These are phyloP conservation scores for Pseudocercospora pini-densiflorae DNA, from an alignment of 2,329 filamentous ascomycete genomes.

Conservation along the genomic window DNA sequence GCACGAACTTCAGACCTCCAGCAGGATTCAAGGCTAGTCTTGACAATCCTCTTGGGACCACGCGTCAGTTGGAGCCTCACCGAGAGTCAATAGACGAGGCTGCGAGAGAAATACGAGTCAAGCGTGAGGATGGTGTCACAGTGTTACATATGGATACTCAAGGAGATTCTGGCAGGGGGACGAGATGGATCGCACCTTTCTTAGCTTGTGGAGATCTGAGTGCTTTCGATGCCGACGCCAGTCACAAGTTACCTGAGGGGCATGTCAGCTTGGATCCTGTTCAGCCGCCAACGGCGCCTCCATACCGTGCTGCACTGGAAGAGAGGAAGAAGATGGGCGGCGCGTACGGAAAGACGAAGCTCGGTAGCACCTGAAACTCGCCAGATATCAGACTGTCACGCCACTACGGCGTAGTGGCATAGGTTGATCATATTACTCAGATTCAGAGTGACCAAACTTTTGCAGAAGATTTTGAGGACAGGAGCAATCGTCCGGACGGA, in stretches of 20 bases:
- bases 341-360: constrained; percentile 73
- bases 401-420: background rate
- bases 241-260: constrained; percentile 85
- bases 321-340: constrained; percentile 76
- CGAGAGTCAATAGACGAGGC: constrained; percentile 15
- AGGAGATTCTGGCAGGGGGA: constrained; percentile 50
- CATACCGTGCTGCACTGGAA: constrained; percentile 90
- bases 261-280: constrained; percentile 88
- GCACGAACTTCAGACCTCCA: constrained; percentile 84
- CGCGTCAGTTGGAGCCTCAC: constrained; percentile 16
- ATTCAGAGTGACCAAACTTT: too few relatives aligned
- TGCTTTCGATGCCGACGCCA: constrained; percentile 93
- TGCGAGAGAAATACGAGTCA: constrained; percentile 34
- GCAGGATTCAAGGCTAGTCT: constrained; percentile 75
- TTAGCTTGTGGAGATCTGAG: constrained; percentile 96
- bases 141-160: constrained; percentile 52
- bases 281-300: constrained; percentile 93
- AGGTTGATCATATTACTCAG: too few relatives aligned
- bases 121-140: constrained; percentile 52
- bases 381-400: background rate
- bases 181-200: constrained; percentile 90
- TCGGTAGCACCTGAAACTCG: constrained; percentile 21
- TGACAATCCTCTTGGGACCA: constrained; percentile 72
- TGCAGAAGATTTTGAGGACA: too few relatives aligned
- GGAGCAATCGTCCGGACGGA: too few relatives aligned